Conservation (phyloP, 2,329 filamentous ascomycete species). For the Colletotrichum sp. region DNA sequence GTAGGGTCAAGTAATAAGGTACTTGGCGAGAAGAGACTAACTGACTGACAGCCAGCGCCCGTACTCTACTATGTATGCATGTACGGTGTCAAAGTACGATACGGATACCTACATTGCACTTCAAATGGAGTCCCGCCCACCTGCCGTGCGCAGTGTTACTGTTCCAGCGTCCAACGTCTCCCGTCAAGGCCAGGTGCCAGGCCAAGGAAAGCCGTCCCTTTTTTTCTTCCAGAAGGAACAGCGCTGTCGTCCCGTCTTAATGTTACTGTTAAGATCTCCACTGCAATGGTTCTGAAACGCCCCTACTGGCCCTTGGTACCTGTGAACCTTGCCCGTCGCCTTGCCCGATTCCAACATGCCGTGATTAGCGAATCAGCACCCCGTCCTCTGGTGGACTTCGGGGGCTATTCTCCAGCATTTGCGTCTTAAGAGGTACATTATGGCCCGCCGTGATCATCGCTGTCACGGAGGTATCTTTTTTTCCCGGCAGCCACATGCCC, state of each 20-base stretch:
- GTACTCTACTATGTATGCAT: not conserved
- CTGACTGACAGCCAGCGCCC: not conserved
- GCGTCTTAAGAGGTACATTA: not conserved
- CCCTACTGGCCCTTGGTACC: not conserved
- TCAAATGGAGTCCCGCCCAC: not conserved
- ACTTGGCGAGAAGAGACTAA: not conserved
- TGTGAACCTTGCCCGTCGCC: constrained; percentile 9
- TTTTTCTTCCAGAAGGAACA: not conserved
- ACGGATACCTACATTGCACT: not conserved
- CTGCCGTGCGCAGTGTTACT: not conserved
- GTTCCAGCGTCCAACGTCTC: not conserved
- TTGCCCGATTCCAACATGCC: not conserved
- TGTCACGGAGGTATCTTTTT: not conserved
- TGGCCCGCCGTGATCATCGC: not conserved
- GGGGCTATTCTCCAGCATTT: not conserved
- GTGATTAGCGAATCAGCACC: constrained; percentile 16
- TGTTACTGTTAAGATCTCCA: constrained; percentile 6
- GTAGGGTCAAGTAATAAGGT: not conserved
- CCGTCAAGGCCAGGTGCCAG: not conserved
- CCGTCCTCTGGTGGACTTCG: not conserved
- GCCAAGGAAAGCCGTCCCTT: not conserved
- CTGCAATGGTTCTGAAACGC: constrained; percentile 17
- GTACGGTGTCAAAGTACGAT: not conserved
- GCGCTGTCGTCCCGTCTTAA: constrained; percentile 6
- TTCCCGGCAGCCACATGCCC: not conserved